Evolutionary conservation across 257 asterid genomes (phyloP).

Genomic region (Rubia yunnanensis): DNA sequence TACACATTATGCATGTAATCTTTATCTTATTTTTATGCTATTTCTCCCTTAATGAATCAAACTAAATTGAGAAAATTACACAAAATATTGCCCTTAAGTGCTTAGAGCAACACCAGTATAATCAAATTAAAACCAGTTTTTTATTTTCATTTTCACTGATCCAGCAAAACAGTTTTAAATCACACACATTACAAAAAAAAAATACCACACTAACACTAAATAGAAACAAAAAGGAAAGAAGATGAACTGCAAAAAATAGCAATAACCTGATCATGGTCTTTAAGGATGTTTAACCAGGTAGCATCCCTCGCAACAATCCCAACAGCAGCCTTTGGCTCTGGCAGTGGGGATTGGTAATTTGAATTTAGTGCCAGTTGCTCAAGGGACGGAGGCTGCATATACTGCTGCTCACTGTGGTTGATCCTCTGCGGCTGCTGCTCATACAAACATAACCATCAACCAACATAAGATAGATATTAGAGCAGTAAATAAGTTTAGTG

Average conservation of each 20-base stretch:
- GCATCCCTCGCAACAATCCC: constrained; percentile 11
- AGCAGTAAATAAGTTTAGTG: background rate
- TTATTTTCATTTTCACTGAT: too few relatives aligned
- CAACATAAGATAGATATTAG: background rate
- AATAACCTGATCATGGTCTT: constrained; percentile 23
- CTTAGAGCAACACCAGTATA: too few relatives aligned
- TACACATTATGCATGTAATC: too few relatives aligned
- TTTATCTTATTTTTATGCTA: too few relatives aligned
- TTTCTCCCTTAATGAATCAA: too few relatives aligned
- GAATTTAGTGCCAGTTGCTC: constrained; percentile 11
- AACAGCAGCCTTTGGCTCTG: constrained; percentile 13
- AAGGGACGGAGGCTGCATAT: constrained; percentile 11
- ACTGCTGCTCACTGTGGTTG: constrained; percentile 8
- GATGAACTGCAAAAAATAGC: too few relatives aligned
- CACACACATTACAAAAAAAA: too few relatives aligned
- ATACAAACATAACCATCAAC: constrained; percentile 8
- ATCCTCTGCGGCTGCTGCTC: constrained; percentile 16
- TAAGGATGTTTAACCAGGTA: constrained; percentile 13
- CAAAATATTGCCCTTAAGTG: too few relatives aligned
- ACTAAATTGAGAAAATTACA: too few relatives aligned
- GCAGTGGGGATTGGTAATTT: constrained; percentile 10
- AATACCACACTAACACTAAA: too few relatives aligned
- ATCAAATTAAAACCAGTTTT: too few relatives aligned
- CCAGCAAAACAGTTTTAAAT: too few relatives aligned
- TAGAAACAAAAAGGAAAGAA: constrained; percentile 12